phyloP scores from a whole-genome alignment of 441 rosid genomes.

The Pelargonium citronellum region DNA sequence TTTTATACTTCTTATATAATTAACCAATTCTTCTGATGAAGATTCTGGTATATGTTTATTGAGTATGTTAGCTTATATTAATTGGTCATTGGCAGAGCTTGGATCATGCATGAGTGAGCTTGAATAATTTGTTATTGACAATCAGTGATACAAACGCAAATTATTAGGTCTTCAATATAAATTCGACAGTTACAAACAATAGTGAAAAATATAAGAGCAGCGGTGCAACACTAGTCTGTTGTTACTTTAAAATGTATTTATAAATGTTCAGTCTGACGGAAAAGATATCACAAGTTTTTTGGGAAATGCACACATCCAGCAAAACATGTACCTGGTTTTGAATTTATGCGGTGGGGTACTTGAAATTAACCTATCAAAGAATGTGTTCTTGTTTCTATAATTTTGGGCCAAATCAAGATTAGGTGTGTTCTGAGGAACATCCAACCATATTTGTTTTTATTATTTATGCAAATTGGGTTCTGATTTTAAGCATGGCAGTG shows the following conservation, averaged over 20 bases:
- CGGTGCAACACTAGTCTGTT: neutral
- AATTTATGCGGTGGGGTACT: neutral
- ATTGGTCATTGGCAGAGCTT: neutral
- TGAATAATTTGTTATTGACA: neutral
- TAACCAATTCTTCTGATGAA: neutral
- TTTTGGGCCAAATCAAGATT: neutral
- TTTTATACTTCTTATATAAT: neutral
- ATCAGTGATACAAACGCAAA: neutral
- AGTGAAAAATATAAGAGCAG: neutral
- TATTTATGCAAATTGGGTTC: neutral
- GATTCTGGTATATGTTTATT: neutral
- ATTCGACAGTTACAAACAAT: neutral
- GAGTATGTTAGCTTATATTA: neutral
- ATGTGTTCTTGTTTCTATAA: neutral
- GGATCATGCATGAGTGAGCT: neutral
- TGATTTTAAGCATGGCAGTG: neutral
- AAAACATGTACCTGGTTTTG: neutral
- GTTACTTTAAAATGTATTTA: neutral
- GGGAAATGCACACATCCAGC: neutral
- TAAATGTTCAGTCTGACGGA: neutral
- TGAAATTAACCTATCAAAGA: neutral
- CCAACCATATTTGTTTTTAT: neutral
- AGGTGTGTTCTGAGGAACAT: neutral
- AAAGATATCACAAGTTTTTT: slow-evolving; percentile 1
- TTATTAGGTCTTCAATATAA: neutral